These are phyloP conservation scores for Xylaria polymorpha DNA, from an alignment of 2,329 filamentous ascomycete genomes.

Conservation along the genomic window DNA sequence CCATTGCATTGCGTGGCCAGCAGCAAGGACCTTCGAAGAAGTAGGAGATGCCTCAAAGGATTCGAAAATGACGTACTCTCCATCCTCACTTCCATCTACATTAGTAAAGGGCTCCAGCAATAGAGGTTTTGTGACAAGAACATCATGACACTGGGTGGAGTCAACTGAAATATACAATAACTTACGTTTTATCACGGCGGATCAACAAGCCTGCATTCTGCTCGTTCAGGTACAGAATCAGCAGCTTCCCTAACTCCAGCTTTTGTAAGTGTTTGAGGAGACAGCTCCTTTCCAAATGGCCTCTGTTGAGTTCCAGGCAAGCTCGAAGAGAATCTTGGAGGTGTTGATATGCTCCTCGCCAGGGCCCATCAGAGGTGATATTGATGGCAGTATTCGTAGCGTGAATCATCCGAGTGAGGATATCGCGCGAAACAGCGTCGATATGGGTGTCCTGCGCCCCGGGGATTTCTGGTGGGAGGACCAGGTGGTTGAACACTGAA, in stretches of 20 bases:
- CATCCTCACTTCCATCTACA: conserved; percentile 24
- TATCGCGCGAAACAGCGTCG: conserved; percentile 44
- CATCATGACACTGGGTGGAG: background rate
- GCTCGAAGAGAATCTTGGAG: conserved; percentile 35
- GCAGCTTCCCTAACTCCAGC: conserved; percentile 28
- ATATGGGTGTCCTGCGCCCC: conserved; percentile 49
- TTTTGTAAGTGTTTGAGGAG: conserved; percentile 35
- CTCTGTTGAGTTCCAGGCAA: conserved; percentile 41
- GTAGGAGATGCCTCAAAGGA: conserved; percentile 66
- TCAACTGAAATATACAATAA: background rate
- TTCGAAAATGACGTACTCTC: conserved; percentile 61
- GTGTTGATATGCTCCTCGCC: conserved; percentile 37
- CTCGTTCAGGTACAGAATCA: conserved; percentile 45
- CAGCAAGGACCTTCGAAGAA: conserved; percentile 60
- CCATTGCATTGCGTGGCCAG: conserved; percentile 61
- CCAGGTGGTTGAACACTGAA: conserved; percentile 56
- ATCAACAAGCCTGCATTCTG: conserved; percentile 47
- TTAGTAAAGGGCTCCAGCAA: background rate
- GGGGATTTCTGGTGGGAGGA: conserved; percentile 57
- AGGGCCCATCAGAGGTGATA: conserved; percentile 26
- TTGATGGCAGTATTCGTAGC: conserved; percentile 29
- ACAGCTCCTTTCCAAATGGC: conserved; percentile 38
- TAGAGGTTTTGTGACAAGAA: background rate
- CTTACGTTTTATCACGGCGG: conserved; percentile 40
- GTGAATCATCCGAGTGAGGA: conserved; percentile 46